These are phyloP conservation scores for Porogramme epimiltina DNA, from an alignment of 1,284 basidiomycete genomes.

Conservation along the genomic window DNA sequence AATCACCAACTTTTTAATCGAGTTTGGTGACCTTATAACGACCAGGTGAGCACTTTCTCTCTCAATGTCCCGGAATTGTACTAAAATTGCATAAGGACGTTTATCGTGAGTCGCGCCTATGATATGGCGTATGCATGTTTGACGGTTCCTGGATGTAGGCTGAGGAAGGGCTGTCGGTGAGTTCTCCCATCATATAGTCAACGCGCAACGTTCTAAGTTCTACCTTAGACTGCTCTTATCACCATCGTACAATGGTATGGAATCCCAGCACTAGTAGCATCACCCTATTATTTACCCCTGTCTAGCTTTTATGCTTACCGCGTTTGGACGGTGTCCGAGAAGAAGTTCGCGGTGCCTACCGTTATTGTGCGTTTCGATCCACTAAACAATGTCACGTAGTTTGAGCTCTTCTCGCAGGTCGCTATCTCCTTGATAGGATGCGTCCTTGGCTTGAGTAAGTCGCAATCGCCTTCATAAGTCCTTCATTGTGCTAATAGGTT, in stretches of 20 bases:
- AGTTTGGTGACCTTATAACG: constrained; percentile 33
- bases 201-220: not conserved
- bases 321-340: constrained; percentile 27
- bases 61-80: not conserved
- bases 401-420: not conserved
- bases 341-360: constrained; percentile 13
- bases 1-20: constrained; percentile 36
- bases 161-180: constrained; percentile 37
- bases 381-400: too few species aligned
- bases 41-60: constrained; percentile 33
- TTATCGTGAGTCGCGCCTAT: constrained; percentile 34
- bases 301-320: constrained; percentile 39
- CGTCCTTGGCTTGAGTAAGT: too few species aligned
- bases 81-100: constrained; percentile 29
- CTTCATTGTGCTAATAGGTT: too few species aligned
- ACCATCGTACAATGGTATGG: constrained; percentile 35
- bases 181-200: constrained; percentile 7
- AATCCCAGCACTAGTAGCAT: not conserved
- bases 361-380: constrained; percentile 15
- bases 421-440: constrained; percentile 4
- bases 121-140: not conserved
- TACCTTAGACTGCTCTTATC: constrained; percentile 31
- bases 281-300: not conserved
- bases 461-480: too few species aligned
- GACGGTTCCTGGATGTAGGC: constrained; percentile 28